Evolutionary conservation across 2,329 filamentous ascomycete genomes (phyloP).

Genomic region (Passalora sequoiae): DNA sequence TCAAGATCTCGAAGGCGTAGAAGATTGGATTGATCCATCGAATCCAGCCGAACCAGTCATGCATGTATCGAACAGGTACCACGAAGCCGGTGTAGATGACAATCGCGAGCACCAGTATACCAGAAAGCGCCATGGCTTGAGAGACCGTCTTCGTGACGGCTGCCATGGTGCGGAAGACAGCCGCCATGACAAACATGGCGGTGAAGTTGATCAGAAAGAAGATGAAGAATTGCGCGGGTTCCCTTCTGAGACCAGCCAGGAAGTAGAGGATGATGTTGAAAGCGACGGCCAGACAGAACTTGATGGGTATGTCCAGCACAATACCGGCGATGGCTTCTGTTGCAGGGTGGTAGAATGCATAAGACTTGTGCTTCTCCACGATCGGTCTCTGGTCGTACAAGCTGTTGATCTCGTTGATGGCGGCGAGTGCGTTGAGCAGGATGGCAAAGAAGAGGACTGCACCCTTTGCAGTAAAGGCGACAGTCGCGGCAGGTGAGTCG

Average conservation of each 20-base stretch:
- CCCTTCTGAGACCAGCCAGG: constrained; percentile 43
- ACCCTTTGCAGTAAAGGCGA: constrained; percentile 51
- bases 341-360: constrained; percentile 37
- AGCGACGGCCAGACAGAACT: constrained; percentile 46
- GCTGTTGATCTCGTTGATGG: constrained; percentile 65
- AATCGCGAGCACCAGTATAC: constrained; percentile 51
- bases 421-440: constrained; percentile 54
- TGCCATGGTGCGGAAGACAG: constrained; percentile 56
- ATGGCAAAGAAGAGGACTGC: constrained; percentile 57
- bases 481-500: constrained; percentile 46
- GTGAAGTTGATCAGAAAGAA: constrained; percentile 58
- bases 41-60: constrained; percentile 53
- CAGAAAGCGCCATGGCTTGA: constrained; percentile 56
- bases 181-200: constrained; percentile 51
- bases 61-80: constrained; percentile 33
- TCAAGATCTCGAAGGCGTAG: constrained; percentile 60
- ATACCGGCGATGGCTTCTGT: constrained; percentile 52
- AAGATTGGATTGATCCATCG: constrained; percentile 52
- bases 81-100: constrained; percentile 58
- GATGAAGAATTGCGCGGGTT: constrained; percentile 54
- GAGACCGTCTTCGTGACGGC: constrained; percentile 57
- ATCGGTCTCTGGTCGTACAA: constrained; percentile 46
- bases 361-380: constrained; percentile 44
- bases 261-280: constrained; percentile 60
- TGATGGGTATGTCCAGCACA: constrained; percentile 54